phyloP scores from a whole-genome alignment of 352 stramenopile genomes.

The Phytopythium montanum region DNA sequence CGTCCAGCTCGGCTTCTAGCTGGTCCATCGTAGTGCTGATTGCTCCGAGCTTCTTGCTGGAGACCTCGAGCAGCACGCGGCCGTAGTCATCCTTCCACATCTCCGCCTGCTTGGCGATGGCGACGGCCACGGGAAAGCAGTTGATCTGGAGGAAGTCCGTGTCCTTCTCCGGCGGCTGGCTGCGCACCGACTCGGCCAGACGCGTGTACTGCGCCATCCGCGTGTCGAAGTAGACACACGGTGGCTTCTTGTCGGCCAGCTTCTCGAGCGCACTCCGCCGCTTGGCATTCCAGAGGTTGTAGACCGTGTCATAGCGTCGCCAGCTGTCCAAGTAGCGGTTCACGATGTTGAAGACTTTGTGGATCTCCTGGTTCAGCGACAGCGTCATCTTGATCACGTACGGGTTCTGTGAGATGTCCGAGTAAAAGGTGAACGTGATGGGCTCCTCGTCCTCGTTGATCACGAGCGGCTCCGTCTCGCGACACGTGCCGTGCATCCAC shows the following conservation, averaged over 20 bases:
- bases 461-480: constrained; percentile 84
- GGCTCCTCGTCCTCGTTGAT: constrained; percentile 94
- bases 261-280: constrained; percentile 88
- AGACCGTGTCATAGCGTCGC: constrained; percentile 92
- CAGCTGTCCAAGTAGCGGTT: constrained; percentile 94
- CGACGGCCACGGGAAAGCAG: constrained; percentile 83
- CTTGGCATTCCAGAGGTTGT: constrained; percentile 95
- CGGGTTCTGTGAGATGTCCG: constrained; percentile 93
- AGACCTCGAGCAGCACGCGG: constrained; percentile 87
- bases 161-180: constrained; percentile 90
- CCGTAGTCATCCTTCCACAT: constrained; percentile 95
- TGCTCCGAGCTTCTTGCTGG: constrained; percentile 74
- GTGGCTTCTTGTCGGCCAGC: constrained; percentile 89
- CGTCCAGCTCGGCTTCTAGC: constrained; percentile 76
- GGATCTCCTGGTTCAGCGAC: constrained; percentile 91
- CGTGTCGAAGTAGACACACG: constrained; percentile 94
- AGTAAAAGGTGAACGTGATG: constrained; percentile 93
- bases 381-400: constrained; percentile 96
- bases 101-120: constrained; percentile 90
- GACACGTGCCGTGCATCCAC: constrained; percentile 96
- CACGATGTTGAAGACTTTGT: constrained; percentile 93
- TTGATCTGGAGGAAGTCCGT: constrained; percentile 96
- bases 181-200: constrained; percentile 86
- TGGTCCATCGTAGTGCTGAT: constrained; percentile 76
- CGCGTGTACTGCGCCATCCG: constrained; percentile 89